Evolutionary conservation across 306 rosid species (phyloP).

Genomic region (Alnus rubra): DNA sequence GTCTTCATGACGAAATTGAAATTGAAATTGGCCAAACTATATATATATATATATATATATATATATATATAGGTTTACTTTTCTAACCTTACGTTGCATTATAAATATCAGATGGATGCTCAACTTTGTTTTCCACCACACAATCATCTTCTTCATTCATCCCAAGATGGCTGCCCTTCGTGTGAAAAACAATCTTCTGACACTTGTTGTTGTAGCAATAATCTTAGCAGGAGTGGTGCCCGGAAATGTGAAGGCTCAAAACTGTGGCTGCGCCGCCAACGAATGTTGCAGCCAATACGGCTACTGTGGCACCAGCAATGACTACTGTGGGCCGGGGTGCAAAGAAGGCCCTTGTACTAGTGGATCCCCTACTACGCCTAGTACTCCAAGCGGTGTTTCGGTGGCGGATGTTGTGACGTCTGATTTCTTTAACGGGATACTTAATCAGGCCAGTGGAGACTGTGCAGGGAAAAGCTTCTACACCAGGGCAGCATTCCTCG

Average conservation of each 20-base stretch:
- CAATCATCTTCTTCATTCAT: too few species aligned
- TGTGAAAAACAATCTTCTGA: not conserved
- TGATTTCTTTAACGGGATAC: slow-evolving; percentile 52
- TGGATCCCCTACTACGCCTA: not conserved
- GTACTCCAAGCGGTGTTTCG: slow-evolving; percentile 8
- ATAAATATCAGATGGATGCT: too few species aligned
- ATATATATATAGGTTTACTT: too few species aligned
- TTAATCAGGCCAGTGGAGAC: slow-evolving; percentile 34
- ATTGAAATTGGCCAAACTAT: too few species aligned
- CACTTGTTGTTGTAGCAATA: slow-evolving; percentile 8
- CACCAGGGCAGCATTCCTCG: slow-evolving; percentile 44
- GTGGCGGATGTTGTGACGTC: slow-evolving; percentile 58
- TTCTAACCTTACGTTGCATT: too few species aligned
- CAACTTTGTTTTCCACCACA: too few species aligned
- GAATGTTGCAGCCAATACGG: slow-evolving; percentile 69
- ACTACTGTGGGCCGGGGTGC: slow-evolving; percentile 67
- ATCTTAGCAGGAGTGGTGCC: not conserved
- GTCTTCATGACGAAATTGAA: too few species aligned
- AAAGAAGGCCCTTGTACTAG: slow-evolving; percentile 50
- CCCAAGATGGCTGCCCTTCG: not conserved
- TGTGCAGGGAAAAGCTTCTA: slow-evolving; percentile 71
- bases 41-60: too few species aligned
- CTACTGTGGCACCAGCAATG: slow-evolving; percentile 48
- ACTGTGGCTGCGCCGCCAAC: slow-evolving; percentile 57
- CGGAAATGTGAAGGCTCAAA: slow-evolving; percentile 29